These are phyloP conservation scores for Trichomonas gallinae DNA, from an alignment of 208 protist genomes.

Conservation along the genomic window DNA sequence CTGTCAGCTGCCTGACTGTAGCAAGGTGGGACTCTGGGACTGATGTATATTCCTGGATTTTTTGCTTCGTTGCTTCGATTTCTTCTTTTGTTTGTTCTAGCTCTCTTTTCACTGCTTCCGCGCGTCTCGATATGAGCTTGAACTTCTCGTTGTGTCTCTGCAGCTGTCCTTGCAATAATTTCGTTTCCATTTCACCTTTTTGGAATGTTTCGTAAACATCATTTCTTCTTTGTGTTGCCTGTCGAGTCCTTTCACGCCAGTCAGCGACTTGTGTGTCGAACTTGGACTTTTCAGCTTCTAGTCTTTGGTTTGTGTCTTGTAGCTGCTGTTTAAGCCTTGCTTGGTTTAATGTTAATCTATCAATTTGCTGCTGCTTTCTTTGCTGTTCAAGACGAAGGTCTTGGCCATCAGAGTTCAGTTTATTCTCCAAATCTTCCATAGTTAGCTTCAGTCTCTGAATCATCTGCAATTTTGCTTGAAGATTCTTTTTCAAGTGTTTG, in stretches of 20 bases:
- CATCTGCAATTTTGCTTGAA: not conserved
- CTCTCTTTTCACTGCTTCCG: not conserved
- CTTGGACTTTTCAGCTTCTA: not conserved
- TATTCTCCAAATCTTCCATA: not conserved
- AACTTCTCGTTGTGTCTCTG: not conserved
- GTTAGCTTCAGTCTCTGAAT: not conserved
- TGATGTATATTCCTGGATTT: not conserved
- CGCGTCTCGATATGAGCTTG: not conserved
- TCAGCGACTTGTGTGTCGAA: not conserved
- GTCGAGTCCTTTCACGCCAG: not conserved
- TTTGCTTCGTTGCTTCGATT: not conserved
- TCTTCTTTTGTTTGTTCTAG: not conserved
- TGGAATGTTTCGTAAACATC: not conserved
- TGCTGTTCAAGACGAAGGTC: not conserved
- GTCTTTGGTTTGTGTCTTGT: not conserved
- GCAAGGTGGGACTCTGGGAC: not conserved
- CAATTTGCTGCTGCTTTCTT: not conserved
- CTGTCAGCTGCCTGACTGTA: not conserved
- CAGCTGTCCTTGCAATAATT: not conserved
- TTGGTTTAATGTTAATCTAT: not conserved
- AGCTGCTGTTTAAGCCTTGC: not conserved
- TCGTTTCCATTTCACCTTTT: not conserved
- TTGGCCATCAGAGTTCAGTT: not conserved
- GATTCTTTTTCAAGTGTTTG: not conserved
- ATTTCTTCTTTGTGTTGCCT: not conserved